Percentiles rank a stretch among this genome's conserved stretches.
Conservation (phyloP, 2,329 filamentous ascomycete species). For the Aspergillus cejpii region DNA sequence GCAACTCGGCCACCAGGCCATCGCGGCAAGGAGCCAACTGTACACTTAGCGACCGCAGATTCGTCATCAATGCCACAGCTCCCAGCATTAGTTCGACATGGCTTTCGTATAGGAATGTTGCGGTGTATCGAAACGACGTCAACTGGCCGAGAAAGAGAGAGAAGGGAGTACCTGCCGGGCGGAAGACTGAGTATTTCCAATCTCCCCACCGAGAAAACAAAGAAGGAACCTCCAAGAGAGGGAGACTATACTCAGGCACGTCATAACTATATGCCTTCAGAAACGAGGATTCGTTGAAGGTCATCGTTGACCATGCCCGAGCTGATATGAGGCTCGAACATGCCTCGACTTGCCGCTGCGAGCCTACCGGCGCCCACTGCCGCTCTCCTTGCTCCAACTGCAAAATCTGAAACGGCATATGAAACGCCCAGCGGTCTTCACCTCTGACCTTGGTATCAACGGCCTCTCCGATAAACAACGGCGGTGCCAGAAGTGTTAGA, state of each 20-base stretch:
- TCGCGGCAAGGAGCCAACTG: conserved; percentile 43
- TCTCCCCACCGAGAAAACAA: conserved; percentile 49
- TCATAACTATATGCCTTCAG: conserved; percentile 64
- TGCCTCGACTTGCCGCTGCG: conserved; percentile 20
- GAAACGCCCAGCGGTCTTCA: conserved; percentile 57
- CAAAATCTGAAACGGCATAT: conserved; percentile 57
- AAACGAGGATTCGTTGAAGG: conserved; percentile 69
- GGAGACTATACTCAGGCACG: conserved; percentile 66
- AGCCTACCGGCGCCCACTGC: conserved; percentile 20
- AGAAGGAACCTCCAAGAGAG: conserved; percentile 57
- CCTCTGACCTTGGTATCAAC: conserved; percentile 53
- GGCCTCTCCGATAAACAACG: conserved; percentile 55
- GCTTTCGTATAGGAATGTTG: conserved; percentile 59
- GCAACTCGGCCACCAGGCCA: conserved; percentile 36
- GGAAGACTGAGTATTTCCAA: no score
- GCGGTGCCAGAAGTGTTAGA: conserved; percentile 56
- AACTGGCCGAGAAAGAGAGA: conserved; percentile 41
- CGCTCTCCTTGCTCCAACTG: conserved; percentile 34
- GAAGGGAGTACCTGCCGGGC: conserved; percentile 27
- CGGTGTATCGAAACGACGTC: conserved; percentile 51
- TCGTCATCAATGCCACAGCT: conserved; percentile 46
- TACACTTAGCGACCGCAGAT: conserved; percentile 49
- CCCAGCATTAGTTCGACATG: conserved; percentile 49
- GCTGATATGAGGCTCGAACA: conserved; percentile 47
- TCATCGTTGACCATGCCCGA: conserved; percentile 58